phyloP scores from a whole-genome alignment of 176 grass and related monocot species.

The Triticum aestivum region DNA sequence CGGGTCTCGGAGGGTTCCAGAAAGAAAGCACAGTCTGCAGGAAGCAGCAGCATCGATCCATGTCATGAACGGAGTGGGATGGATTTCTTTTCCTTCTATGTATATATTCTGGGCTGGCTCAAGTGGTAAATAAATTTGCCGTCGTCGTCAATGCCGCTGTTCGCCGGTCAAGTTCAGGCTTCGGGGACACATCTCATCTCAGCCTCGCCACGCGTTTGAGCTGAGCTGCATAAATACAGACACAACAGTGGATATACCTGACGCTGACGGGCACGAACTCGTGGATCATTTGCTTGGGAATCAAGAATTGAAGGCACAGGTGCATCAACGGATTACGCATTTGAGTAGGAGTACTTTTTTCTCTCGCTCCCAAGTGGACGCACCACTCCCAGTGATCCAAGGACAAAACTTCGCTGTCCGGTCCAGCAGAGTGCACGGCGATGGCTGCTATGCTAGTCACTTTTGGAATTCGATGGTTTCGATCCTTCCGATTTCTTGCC shows the following conservation, averaged over 20 bases:
- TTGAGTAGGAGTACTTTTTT: background rate
- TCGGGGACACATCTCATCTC: background rate
- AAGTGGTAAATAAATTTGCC: background rate
- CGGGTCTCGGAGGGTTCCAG: too few relatives aligned
- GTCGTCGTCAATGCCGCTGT: background rate
- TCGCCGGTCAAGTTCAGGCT: background rate
- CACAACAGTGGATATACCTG: background rate
- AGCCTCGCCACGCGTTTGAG: background rate
- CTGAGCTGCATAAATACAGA: background rate
- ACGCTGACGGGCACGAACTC: background rate
- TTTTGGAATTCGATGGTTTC: background rate
- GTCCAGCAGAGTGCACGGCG: background rate
- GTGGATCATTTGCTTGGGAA: constrained; percentile 1
- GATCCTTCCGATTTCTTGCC: background rate
- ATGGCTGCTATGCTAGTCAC: background rate
- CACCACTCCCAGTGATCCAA: background rate
- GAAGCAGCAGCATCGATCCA: too few relatives aligned
- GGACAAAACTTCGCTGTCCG: background rate
- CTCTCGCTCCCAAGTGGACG: background rate
- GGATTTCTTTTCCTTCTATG: too few relatives aligned
- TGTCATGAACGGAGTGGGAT: too few relatives aligned
- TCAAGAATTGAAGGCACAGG: background rate
- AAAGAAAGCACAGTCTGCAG: too few relatives aligned
- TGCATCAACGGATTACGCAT: background rate
- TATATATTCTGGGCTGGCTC: too few relatives aligned